Percentiles rank a stretch among this genome's conserved stretches.
These are phyloP conservation scores for Pittosporum tobira DNA, from an alignment of 129 eudicot genomes.

Conservation along the genomic window DNA sequence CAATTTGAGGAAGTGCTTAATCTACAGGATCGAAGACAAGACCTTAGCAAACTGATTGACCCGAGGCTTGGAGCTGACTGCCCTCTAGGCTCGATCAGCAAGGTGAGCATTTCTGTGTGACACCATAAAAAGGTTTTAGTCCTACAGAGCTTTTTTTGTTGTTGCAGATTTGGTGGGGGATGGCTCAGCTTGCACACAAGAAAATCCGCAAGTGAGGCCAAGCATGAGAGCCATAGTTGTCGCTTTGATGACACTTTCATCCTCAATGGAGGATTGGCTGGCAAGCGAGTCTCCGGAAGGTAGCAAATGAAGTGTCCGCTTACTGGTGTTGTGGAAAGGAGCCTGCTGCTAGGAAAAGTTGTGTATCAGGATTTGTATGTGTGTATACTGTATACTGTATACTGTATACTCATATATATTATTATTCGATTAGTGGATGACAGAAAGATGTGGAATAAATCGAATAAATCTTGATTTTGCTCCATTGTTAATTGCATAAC, in stretches of 20 bases:
- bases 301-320: slow-evolving; percentile 10
- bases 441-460: background rate
- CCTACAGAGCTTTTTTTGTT: background rate
- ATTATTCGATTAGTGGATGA: background rate
- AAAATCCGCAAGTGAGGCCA: slow-evolving; percentile 72
- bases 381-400: no score
- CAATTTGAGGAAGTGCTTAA: slow-evolving; percentile 68
- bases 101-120: slow-evolving; percentile 31
- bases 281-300: slow-evolving; percentile 57
- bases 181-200: slow-evolving; percentile 86
- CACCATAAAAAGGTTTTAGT: background rate
- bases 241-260: slow-evolving; percentile 78
- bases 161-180: slow-evolving; percentile 25
- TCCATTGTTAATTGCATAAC: no score
- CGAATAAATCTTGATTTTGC: background rate
- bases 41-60: slow-evolving; percentile 56
- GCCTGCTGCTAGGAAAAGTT: background rate
- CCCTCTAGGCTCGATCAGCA: slow-evolving; percentile 63
- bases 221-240: slow-evolving; percentile 87
- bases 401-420: background rate
- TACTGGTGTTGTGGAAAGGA: background rate
- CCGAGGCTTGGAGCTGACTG: slow-evolving; percentile 69
- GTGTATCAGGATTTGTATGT: no score
- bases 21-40: slow-evolving; percentile 47
- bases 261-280: slow-evolving; percentile 64